Percentiles rank a stretch among this genome's conserved stretches.
phyloP scores from a whole-genome alignment of 2,329 filamentous ascomycete genomes.

The Malbranchea zuffiana region DNA sequence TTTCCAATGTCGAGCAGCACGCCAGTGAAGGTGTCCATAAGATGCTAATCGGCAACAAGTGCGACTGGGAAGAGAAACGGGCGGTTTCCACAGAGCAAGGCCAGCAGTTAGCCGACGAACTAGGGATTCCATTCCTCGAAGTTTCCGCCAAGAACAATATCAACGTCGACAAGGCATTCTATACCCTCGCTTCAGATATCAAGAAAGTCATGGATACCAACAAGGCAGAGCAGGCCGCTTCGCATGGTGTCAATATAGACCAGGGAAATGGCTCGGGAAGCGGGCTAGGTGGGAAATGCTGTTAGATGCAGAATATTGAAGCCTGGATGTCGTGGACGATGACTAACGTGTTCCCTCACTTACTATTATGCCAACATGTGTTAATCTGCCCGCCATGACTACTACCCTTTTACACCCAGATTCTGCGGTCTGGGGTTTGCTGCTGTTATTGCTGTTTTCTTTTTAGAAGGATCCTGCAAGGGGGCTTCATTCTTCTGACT shows the following conservation, averaged over 20 bases:
- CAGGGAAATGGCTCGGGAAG: constrained; percentile 42
- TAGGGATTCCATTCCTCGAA: constrained; percentile 96
- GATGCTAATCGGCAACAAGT: constrained; percentile 99
- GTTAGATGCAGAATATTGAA: constrained; percentile 43
- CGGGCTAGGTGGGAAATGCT: constrained; percentile 60
- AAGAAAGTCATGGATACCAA: constrained; percentile 96
- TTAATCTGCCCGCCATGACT: too few relatives aligned
- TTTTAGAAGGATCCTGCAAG: too few relatives aligned
- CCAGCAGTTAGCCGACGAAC: constrained; percentile 84
- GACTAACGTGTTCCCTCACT: too few relatives aligned
- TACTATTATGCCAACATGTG: too few relatives aligned
- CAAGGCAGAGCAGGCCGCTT: constrained; percentile 57
- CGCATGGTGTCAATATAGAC: constrained; percentile 57
- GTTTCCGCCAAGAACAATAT: constrained; percentile 98
- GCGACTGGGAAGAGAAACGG: constrained; percentile 99
- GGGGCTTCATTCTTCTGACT: too few relatives aligned
- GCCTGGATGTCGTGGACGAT: too few relatives aligned
- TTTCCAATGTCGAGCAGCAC: constrained; percentile 97
- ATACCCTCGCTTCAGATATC: constrained; percentile 87
- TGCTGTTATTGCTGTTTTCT: too few relatives aligned
- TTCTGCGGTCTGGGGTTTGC: too few relatives aligned
- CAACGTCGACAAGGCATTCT: constrained; percentile 99
- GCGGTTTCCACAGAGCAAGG: constrained; percentile 87
- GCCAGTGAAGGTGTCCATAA: constrained; percentile 98
- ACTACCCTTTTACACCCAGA: too few relatives aligned